Evolutionary conservation across 768 basidiomycete genomes (phyloP), one percentile per base, ranked within the genome.

Genomic region (Strobilomyces confusus): DNA sequence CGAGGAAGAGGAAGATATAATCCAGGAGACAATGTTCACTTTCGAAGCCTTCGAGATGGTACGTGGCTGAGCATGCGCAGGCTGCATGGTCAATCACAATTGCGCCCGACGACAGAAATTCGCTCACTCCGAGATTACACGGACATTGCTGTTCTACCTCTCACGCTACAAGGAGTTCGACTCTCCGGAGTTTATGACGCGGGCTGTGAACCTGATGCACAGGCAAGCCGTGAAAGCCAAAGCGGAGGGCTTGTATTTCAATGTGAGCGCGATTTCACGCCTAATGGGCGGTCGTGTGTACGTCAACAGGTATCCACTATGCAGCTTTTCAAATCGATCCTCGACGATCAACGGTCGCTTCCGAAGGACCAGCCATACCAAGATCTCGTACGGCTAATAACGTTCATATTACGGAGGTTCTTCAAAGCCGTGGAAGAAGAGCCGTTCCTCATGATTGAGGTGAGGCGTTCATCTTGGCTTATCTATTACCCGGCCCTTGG

Each of bases 231-330:
- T 99, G 56, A 86, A 81, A 62, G 86, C 87, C 15, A 94, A 97
- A 68, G 92, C 93, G 1, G 97, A 98, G 67, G 95, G 88, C 0
- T 72, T 99, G 9, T 98, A 92, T 71, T 99, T 95, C 81, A 92
- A 95, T 73, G 95, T 93, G 55, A 49, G 80, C 69, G 44, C 30
- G 9, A 19, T 26, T 38, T 46, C 45, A 38, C 22, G 15, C 47
- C 36, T 56, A 25, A 33, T 44, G 36, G n/a, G 30, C 46, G 47
- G 57, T 58, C 33, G 55, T 48, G 46, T 37, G 58, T 58, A 68
- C 56, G 53, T 69, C 54, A 55, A 53, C 69, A 98, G 95, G 93
- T 91, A 12, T 92, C 95, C 32, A 90, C 89, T 13, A 73, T 99
- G 54, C 75, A 87, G 62, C 79, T 98, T 38, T 98, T 98, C 81